Evolutionary conservation across 176 grass and related monocot genomes (phyloP).

Genomic region (Rhynchospora pubera): DNA sequence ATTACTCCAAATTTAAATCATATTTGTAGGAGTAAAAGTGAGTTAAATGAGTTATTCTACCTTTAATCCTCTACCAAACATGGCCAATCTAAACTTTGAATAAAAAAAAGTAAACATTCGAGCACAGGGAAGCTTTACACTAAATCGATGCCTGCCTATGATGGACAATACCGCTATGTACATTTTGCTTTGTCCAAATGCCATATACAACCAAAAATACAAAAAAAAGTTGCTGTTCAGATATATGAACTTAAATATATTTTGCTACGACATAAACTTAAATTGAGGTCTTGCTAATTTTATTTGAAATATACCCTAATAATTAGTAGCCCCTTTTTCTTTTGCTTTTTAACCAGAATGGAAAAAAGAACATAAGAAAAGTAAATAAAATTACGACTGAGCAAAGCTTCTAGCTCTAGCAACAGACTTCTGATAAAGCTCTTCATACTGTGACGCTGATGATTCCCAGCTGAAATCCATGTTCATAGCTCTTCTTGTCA

Average conservation of each 20-base stretch:
- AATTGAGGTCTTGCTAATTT: background rate
- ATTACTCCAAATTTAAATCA: too few relatives aligned
- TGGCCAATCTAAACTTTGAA: too few relatives aligned
- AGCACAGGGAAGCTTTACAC: background rate
- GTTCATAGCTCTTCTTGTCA: conserved; percentile 69
- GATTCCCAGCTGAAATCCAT: conserved; percentile 93
- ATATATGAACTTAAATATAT: background rate
- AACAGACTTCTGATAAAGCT: conserved; percentile 60
- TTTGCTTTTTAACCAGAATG: background rate
- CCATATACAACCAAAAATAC: background rate
- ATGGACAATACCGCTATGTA: background rate
- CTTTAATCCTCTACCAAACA: too few relatives aligned
- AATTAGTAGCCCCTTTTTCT: background rate
- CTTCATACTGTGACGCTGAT: conserved; percentile 68
- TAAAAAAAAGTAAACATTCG: background rate
- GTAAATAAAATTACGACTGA: conserved; percentile 8
- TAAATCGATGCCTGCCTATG: background rate
- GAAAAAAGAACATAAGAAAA: background rate
- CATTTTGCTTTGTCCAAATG: background rate
- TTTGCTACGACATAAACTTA: background rate
- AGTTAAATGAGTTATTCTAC: too few relatives aligned
- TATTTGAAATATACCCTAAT: background rate
- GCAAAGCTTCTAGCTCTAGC: conserved; percentile 53
- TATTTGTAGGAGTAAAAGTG: too few relatives aligned
- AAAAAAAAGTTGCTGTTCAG: background rate